Conservation (phyloP, 2,329 filamentous ascomycete species). For the Colletotrichum phormii region DNA sequence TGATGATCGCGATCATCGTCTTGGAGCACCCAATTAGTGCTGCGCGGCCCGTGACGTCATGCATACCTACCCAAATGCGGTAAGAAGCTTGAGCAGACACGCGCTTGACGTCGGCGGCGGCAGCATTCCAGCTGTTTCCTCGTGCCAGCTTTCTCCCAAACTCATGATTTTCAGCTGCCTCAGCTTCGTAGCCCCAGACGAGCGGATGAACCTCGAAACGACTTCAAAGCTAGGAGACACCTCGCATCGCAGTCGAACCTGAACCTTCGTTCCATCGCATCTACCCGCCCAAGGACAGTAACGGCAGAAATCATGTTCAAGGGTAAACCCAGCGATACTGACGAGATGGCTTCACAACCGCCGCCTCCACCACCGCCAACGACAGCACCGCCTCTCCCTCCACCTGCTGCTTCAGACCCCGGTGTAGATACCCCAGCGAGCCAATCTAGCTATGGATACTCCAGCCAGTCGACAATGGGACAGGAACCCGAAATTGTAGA, state of each 20-base stretch:
- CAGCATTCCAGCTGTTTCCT: not conserved
- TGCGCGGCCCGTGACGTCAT: slow-evolving; percentile 30
- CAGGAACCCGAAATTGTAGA: slow-evolving; percentile 46
- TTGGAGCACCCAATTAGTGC: slow-evolving; percentile 3
- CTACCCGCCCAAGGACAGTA: not conserved
- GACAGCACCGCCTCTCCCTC: not conserved
- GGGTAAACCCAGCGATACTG: slow-evolving; percentile 1
- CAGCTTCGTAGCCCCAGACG: slow-evolving; percentile 5
- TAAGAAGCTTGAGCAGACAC: slow-evolving; percentile 6
- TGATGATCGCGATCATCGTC: slow-evolving; percentile 16
- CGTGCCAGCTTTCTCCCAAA: not conserved
- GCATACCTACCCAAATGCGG: slow-evolving; percentile 8
- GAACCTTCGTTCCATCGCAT: not conserved
- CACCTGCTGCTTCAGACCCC: not conserved
- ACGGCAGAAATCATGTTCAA: slow-evolving; percentile 25
- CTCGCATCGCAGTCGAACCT: not conserved
- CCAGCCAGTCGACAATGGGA: slow-evolving; percentile 33
- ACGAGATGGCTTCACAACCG: slow-evolving; percentile 16
- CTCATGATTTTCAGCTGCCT: slow-evolving; percentile 6
- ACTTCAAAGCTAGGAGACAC: slow-evolving; percentile 1
- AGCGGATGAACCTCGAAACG: not conserved
- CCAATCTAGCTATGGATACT: slow-evolving; percentile 20
- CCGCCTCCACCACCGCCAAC: not conserved
- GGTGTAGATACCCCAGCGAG: not conserved
- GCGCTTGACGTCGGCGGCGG: slow-evolving; percentile 37